Evolutionary conservation across 805 yeast genomes (phyloP).

Genomic region (Kuraishia floccosa): DNA sequence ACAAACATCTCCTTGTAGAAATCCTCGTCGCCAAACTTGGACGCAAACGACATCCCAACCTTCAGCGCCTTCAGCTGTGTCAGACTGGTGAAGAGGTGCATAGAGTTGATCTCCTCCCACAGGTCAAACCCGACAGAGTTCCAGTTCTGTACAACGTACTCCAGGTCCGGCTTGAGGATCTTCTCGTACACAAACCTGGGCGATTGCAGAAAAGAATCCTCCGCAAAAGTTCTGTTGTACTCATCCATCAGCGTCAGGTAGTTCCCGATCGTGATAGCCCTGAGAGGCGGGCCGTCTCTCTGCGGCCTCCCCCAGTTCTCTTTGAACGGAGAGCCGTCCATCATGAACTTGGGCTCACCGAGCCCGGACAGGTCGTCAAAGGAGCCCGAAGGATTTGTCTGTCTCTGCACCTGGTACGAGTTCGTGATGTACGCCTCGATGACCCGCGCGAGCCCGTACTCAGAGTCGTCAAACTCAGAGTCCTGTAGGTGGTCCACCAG

Average conservation of each 20-base stretch:
- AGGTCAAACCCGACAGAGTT: constrained; percentile 60
- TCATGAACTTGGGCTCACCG: constrained; percentile 85
- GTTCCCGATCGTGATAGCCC: constrained; percentile 52
- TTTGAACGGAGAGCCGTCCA: constrained; percentile 50
- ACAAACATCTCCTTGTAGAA: constrained; percentile 18
- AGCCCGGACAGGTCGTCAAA: constrained; percentile 43
- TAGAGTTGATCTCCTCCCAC: constrained; percentile 80
- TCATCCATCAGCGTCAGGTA: constrained; percentile 34
- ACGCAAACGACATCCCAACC: constrained; percentile 35
- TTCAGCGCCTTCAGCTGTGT: constrained; percentile 62
- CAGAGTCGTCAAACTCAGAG: constrained; percentile 11
- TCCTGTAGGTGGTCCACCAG: constrained; percentile 47
- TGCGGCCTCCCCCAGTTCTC: constrained; percentile 92
- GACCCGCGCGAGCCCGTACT: constrained; percentile 7
- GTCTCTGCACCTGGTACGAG: constrained; percentile 49
- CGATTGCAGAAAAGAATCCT: constrained; percentile 18
- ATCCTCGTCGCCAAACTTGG: constrained; percentile 11
- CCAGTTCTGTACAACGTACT: constrained; percentile 57
- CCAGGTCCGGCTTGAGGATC: constrained; percentile 59
- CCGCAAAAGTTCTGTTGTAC: constrained; percentile 13
- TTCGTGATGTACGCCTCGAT: constrained; percentile 56
- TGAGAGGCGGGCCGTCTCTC: constrained; percentile 86
- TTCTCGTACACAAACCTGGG: constrained; percentile 29
- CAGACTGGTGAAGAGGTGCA: constrained; percentile 71
- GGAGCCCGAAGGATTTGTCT: constrained; percentile 58